phyloP scores from a whole-genome alignment of 1,139 yeast species.

The Suhomyces anneliseae region DNA sequence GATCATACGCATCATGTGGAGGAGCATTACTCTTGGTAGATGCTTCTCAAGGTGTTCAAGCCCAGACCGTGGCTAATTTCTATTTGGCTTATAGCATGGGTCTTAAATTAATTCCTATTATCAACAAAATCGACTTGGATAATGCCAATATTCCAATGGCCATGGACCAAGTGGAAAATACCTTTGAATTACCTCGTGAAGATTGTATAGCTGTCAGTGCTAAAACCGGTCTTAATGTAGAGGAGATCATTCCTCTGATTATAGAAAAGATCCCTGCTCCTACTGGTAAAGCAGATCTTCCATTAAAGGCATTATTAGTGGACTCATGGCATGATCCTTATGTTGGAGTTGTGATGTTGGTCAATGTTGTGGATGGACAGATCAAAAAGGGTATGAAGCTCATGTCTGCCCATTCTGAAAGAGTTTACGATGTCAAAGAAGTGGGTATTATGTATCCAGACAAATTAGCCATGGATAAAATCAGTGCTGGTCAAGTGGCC shows the following conservation, averaged over 20 bases:
- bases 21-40: conserved; percentile 91
- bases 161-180: conserved; percentile 76
- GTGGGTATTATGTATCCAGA: conserved; percentile 97
- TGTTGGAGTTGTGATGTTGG: conserved; percentile 87
- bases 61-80: conserved; percentile 96
- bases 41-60: conserved; percentile 96
- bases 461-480: conserved; percentile 56
- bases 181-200: conserved; percentile 74
- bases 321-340: conserved; percentile 98
- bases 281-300: conserved; percentile 50
- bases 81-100: conserved; percentile 87
- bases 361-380: conserved; percentile 81
- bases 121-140: conserved; percentile 88
- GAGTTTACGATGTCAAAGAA: conserved; percentile 82
- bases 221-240: conserved; percentile 83
- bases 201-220: conserved; percentile 90
- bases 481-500: conserved; percentile 92
- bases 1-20: conserved; percentile 94
- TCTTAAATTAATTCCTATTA: conserved; percentile 79
- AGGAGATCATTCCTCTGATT: conserved; percentile 71
- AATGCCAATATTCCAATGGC: conserved; percentile 84
- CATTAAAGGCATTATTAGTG: conserved; percentile 77
- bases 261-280: conserved; percentile 78
- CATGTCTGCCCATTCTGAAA: conserved; percentile 73
- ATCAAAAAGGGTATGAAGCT: conserved; percentile 74